phyloP scores from a whole-genome alignment of 257 asterid species.

The Voacanga thouarsii region DNA sequence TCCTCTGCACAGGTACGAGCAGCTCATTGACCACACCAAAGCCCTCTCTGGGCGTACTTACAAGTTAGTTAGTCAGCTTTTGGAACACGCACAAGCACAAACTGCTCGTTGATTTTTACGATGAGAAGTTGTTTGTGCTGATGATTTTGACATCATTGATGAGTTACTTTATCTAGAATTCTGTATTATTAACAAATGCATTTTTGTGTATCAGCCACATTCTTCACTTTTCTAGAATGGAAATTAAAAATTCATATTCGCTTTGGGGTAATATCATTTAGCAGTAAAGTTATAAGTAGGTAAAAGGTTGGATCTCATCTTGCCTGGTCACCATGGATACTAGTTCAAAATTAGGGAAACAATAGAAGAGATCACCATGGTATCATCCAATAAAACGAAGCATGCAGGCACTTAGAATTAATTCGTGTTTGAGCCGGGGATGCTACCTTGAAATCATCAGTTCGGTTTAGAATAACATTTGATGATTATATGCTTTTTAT shows the following conservation, averaged over 20 bases:
- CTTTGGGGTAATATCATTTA: not conserved
- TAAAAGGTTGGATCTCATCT: too few relatives aligned
- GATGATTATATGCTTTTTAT: too few relatives aligned
- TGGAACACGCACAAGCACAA: slow-evolving; percentile 78
- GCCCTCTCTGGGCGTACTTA: slow-evolving; percentile 80
- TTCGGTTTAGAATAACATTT: too few relatives aligned
- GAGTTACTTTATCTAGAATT: not conserved
- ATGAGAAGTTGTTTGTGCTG: not conserved
- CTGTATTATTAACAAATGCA: not conserved
- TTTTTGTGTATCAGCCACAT: not conserved
- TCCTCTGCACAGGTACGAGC: slow-evolving; percentile 66
- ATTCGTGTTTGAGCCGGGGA: too few relatives aligned
- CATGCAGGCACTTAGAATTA: too few relatives aligned
- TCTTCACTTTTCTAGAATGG: not conserved
- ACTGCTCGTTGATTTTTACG: slow-evolving; percentile 42
- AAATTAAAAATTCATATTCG: not conserved
- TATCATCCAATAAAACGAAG: too few relatives aligned
- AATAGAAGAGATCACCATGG: too few relatives aligned
- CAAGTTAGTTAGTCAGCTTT: slow-evolving; percentile 69
- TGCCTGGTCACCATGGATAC: too few relatives aligned
- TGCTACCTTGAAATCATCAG: too few relatives aligned
- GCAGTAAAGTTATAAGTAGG: too few relatives aligned
- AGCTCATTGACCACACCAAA: slow-evolving; percentile 93
- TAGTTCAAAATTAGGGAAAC: too few relatives aligned
- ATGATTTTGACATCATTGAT: slow-evolving; percentile 2